Evolutionary conservation across 1,284 basidiomycete genomes (phyloP).

Genomic region (Pascua guehoae): DNA sequence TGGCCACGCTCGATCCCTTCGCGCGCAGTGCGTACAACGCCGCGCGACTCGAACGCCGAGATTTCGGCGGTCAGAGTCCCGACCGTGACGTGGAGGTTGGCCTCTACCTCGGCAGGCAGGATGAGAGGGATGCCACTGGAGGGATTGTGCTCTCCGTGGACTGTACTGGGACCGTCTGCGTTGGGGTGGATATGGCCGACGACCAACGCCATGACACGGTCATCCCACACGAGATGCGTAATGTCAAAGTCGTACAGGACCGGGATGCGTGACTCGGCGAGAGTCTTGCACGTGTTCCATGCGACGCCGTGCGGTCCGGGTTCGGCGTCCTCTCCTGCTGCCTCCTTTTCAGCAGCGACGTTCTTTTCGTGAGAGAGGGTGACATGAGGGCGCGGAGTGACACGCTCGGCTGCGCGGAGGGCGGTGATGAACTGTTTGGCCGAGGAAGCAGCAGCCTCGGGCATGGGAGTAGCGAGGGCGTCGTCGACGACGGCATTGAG

Average conservation of each 20-base stretch:
- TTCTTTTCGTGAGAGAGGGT: constrained; percentile 75
- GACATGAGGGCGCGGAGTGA: constrained; percentile 70
- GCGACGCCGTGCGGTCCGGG: constrained; percentile 39
- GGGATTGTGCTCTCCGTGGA: too few relatives aligned
- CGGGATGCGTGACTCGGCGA: constrained; percentile 52
- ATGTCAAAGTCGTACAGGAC: constrained; percentile 64
- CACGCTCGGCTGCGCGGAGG: constrained; percentile 56
- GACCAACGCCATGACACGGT: constrained; percentile 71
- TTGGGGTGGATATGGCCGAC: constrained; percentile 59
- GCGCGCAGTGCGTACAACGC: constrained; percentile 32
- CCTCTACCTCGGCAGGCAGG: constrained; percentile 55
- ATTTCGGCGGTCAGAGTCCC: constrained; percentile 64
- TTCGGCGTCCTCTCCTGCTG: constrained; percentile 15
- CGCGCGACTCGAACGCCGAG: constrained; percentile 60
- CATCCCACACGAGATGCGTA: constrained; percentile 68
- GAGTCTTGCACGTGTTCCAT: constrained; percentile 63
- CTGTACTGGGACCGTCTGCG: constrained; percentile 12
- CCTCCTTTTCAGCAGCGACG: constrained; percentile 52
- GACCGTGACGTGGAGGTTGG: constrained; percentile 78
- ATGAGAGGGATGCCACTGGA: constrained; percentile 16
- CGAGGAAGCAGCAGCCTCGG: constrained; percentile 28
- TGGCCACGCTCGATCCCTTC: constrained; percentile 22
- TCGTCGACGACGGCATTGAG: constrained; percentile 43
- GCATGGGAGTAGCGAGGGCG: constrained; percentile 10
- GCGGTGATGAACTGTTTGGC: constrained; percentile 55